Conservation (phyloP, 2,329 filamentous ascomycete species). For the Microdochium nivale region DNA sequence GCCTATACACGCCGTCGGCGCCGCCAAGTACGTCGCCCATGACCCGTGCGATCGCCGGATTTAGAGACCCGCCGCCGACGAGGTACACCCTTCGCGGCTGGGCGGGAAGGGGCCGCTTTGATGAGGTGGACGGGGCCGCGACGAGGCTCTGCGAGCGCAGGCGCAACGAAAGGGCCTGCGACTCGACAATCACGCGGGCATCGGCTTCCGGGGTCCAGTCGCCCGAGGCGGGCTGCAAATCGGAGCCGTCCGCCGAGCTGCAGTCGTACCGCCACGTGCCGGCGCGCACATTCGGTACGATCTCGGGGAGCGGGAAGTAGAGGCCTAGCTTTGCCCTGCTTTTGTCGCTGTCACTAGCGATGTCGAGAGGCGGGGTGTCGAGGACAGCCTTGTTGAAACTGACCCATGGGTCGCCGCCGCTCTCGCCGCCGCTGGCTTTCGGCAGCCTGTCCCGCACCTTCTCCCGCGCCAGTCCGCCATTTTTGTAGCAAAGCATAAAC, state of each 20-base stretch:
- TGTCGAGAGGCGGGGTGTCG: conserved; percentile 59
- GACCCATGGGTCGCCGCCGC: conserved; percentile 55
- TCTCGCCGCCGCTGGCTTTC: conserved; percentile 26
- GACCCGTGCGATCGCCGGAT: conserved; percentile 78
- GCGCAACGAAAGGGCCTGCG: conserved; percentile 86
- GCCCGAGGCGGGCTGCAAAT: conserved; percentile 21
- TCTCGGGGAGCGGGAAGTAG: conserved; percentile 94
- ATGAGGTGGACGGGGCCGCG: conserved; percentile 33
- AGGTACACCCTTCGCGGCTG: conserved; percentile 89
- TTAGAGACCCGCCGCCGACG: conserved; percentile 84
- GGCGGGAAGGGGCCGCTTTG: conserved; percentile 46
- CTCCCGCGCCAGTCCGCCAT: conserved; percentile 88
- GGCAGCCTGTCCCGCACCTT: conserved; percentile 78
- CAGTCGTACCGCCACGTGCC: conserved; percentile 80
- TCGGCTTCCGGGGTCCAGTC: conserved; percentile 57
- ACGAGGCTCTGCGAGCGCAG: conserved; percentile 77
- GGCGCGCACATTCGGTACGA: conserved; percentile 80
- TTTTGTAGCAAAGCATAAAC: conserved; percentile 99
- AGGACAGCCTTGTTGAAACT: conserved; percentile 70
- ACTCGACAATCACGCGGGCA: conserved; percentile 81
- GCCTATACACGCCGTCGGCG: conserved; percentile 80
- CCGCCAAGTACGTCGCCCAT: conserved; percentile 85
- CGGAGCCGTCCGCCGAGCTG: conserved; percentile 41
- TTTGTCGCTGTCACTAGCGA: conserved; percentile 36
- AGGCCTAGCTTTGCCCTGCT: conserved; percentile 70